A percentile compares a stretch with the other conserved stretches of the same genome.
Evolutionary conservation across 345 rosid genomes (phyloP).

Genomic region (Citrus hindsii): DNA sequence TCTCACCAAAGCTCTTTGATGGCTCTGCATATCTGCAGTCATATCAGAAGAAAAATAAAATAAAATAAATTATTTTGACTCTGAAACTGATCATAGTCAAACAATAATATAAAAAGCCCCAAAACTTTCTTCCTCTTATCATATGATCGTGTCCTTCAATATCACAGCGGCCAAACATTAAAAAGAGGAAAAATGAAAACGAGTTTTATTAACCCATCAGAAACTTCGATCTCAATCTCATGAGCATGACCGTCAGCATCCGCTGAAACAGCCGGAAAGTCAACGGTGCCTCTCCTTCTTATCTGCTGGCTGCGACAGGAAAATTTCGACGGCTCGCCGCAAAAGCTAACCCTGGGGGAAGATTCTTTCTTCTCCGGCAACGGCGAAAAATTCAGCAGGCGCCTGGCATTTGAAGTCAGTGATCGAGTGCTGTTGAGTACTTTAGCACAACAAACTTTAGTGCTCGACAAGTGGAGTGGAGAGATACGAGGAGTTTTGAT

Average conservation of each 20-base stretch:
- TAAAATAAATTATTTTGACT: not conserved
- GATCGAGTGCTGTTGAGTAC: slow-evolving; percentile 14
- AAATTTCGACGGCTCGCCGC: slow-evolving; percentile 15
- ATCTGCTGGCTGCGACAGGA: slow-evolving; percentile 20
- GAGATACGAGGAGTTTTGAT: slow-evolving; percentile 23
- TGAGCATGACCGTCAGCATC: slow-evolving; percentile 36
- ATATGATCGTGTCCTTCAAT: not conserved
- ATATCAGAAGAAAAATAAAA: not conserved
- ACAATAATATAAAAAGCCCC: not conserved
- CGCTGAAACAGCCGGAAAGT: slow-evolving; percentile 24
- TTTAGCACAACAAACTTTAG: slow-evolving; percentile 3
- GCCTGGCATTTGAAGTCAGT: slow-evolving; percentile 9
- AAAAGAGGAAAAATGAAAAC: not conserved
- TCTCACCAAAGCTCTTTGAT: slow-evolving; percentile 43
- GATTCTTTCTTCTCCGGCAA: slow-evolving; percentile 15
- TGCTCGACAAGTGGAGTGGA: slow-evolving; percentile 24
- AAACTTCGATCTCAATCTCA: slow-evolving; percentile 14
- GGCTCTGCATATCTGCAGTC: slow-evolving; percentile 37
- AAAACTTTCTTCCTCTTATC: not conserved
- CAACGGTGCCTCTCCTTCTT: slow-evolving; percentile 20
- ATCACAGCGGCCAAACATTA: slow-evolving; percentile 24
- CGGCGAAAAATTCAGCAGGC: slow-evolving; percentile 24
- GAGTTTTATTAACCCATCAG: slow-evolving; percentile 15
- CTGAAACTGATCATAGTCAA: not conserved
- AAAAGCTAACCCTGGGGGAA: slow-evolving; percentile 3